These are phyloP conservation scores for Lablab purpureus DNA, from an alignment of 306 rosid species.

Conservation along the genomic window DNA sequence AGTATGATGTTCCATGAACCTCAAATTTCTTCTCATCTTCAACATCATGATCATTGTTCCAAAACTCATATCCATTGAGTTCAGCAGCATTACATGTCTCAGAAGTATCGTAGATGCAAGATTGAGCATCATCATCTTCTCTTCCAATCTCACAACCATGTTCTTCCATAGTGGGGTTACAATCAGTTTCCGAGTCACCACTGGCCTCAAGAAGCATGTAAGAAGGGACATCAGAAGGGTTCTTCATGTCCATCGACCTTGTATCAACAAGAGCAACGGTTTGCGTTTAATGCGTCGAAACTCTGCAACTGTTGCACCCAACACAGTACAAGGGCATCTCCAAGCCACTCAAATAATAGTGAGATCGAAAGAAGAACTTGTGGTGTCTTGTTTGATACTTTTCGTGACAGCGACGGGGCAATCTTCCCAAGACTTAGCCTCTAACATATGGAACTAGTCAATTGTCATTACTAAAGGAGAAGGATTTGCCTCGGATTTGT, in stretches of 20 bases:
- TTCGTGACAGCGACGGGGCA: conserved; percentile 34
- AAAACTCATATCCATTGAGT: conserved; percentile 35
- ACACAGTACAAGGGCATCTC: conserved; percentile 5
- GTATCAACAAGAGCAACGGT: not conserved
- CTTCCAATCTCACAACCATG: conserved; percentile 24
- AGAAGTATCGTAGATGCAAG: conserved; percentile 67
- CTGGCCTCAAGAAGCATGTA: conserved; percentile 72
- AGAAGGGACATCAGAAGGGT: conserved; percentile 52
- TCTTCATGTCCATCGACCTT: conserved; percentile 47
- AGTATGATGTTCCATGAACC: conserved; percentile 44
- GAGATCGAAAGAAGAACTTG: conserved; percentile 28
- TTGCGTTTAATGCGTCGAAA: conserved; percentile 9
- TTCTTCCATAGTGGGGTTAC: conserved; percentile 36
- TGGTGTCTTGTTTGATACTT: conserved; percentile 32
- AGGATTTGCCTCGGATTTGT: conserved; percentile 39
- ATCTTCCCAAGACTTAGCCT: conserved; percentile 35
- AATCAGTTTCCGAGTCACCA: conserved; percentile 79
- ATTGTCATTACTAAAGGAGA: conserved; percentile 10
- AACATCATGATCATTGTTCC: conserved; percentile 27
- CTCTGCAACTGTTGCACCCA: not conserved
- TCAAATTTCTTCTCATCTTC: conserved; percentile 38
- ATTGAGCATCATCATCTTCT: conserved; percentile 71
- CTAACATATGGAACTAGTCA: conserved; percentile 26
- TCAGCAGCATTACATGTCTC: conserved; percentile 40
- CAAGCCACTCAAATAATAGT: not conserved